phyloP scores from a whole-genome alignment of 108 stramenopile species.

The Chaetoceros tenuissimus region DNA sequence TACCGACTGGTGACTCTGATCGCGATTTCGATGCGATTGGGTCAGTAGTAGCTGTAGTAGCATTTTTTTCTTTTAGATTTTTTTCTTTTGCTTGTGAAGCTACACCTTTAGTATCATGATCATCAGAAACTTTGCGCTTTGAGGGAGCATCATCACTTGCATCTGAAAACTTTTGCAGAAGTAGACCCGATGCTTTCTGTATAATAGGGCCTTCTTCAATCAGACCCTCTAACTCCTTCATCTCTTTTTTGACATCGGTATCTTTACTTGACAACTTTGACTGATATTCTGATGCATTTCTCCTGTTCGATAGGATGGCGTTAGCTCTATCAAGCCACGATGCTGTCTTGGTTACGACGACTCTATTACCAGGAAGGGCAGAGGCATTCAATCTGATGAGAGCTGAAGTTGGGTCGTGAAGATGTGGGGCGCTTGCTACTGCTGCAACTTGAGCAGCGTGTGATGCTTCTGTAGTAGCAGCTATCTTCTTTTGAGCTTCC shows the following conservation, averaged over 20 bases:
- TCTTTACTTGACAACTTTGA: conserved; percentile 13
- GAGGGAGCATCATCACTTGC: not conserved
- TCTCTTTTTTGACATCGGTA: conserved; percentile 45
- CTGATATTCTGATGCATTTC: conserved; percentile 7
- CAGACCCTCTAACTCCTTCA: conserved; percentile 55
- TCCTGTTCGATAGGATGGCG: conserved; percentile 25
- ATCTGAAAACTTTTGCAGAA: conserved; percentile 22
- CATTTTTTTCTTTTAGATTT: not conserved
- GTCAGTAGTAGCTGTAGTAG: not conserved
- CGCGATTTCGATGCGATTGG: no score
- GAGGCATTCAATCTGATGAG: conserved; percentile 1
- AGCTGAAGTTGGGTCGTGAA: not conserved
- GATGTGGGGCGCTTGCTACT: conserved; percentile 4
- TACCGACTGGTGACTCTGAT: no score
- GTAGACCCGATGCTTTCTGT: conserved; percentile 36
- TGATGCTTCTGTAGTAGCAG: conserved; percentile 46
- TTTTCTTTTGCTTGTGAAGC: not conserved
- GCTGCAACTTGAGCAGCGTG: conserved; percentile 19
- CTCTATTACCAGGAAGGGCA: conserved; percentile 4
- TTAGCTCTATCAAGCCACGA: conserved; percentile 69
- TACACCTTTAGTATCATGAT: not conserved
- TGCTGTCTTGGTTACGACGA: conserved; percentile 48
- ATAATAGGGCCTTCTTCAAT: conserved; percentile 63
- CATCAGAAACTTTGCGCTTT: not conserved
- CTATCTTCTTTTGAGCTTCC: conserved; percentile 59